A percentile compares a stretch with the other conserved stretches of the same genome.
These are phyloP conservation scores for Diaporthe caulivora DNA, from an alignment of 2,329 filamentous ascomycete species.

Conservation along the genomic window DNA sequence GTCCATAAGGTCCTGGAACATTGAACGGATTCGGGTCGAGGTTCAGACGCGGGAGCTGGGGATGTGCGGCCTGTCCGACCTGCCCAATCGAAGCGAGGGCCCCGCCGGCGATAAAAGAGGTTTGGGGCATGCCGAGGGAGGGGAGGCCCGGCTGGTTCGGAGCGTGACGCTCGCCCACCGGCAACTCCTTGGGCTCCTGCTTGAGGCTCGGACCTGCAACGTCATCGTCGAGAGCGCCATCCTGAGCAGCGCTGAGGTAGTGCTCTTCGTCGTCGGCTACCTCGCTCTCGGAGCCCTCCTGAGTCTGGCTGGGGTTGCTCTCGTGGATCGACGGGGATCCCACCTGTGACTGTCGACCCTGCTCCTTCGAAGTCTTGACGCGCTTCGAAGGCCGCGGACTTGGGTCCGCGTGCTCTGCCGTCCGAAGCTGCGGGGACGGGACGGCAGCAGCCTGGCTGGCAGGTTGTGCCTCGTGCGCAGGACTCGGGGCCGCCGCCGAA, in stretches of 20 bases:
- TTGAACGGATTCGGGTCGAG: not conserved
- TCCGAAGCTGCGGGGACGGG: too few relatives aligned
- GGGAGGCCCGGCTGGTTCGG: not conserved
- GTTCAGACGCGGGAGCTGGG: not conserved
- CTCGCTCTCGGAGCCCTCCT: not conserved
- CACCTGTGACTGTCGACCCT: not conserved
- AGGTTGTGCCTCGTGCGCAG: not conserved
- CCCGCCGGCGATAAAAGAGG: not conserved
- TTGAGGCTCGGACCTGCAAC: not conserved
- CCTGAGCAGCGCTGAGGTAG: not conserved
- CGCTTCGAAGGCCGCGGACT: not conserved
- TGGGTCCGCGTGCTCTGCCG: fast-evolving
- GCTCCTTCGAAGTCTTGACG: not conserved
- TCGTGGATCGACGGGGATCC: not conserved
- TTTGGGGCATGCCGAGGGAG: not conserved
- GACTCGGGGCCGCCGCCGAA: not conserved
- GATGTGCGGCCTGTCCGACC: not conserved
- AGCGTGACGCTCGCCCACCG: not conserved
- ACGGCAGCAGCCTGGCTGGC: not conserved
- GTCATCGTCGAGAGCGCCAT: not conserved
- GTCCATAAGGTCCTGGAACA: not conserved
- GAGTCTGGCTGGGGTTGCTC: not conserved
- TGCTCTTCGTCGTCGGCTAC: too few relatives aligned
- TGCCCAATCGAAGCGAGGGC: not conserved
- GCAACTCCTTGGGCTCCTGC: not conserved